Base-by-base conservation (phyloP, 2,329 filamentous ascomycete genomes). In the Alternaria gaisen region DNA sequence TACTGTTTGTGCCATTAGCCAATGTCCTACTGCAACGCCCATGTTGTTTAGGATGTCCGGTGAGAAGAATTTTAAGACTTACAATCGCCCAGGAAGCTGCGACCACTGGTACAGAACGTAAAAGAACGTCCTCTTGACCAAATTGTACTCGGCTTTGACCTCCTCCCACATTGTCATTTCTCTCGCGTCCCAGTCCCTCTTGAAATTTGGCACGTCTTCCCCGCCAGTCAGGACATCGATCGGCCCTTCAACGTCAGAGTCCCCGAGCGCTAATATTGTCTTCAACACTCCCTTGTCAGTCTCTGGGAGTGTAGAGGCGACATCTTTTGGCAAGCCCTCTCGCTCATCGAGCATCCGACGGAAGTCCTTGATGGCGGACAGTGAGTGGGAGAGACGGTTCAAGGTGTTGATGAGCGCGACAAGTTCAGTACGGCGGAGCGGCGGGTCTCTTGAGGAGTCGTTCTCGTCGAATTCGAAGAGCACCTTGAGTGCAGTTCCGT, bases 361-460 rank as follows among this genome's bases (percentile, higher is more conserved):
- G 82, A 99, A 98, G 56, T 89, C 84, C 57, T 88, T 86, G 43
- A 97, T 85, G 0, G 92, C 90, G 34, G 86, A 83, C 63, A 99
- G 81, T 53, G 92, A 95, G 77, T 91, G 90, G 65, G 91, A 93
- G 64, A 98, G 89, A 36, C 94, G 88, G 30, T 92, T 92, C 60
- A 97, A 90, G 0, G 95, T 98, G 80, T 99, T 99, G 81, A 98
- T 90, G 20, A 99, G 84, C 2, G 95, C 92, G 20, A 99, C 95
- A 11, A 99, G 84, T 80, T 99, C 95, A 0, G 94, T 98, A 66
- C 95, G 86, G 76, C 94, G 89, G 20, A 98, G 86, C 14, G 86
- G 83, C 0, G 93, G 93, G 70, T 88, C 88, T 60, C 87, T 85
- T 24, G 83, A 83, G 28, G 83, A 84, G 70, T 88, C 85, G 7